Evolutionary conservation across 805 yeast genomes (phyloP), one percentile per base, ranked within the genome.

Genomic region (Jamesozyma gamospora): DNA sequence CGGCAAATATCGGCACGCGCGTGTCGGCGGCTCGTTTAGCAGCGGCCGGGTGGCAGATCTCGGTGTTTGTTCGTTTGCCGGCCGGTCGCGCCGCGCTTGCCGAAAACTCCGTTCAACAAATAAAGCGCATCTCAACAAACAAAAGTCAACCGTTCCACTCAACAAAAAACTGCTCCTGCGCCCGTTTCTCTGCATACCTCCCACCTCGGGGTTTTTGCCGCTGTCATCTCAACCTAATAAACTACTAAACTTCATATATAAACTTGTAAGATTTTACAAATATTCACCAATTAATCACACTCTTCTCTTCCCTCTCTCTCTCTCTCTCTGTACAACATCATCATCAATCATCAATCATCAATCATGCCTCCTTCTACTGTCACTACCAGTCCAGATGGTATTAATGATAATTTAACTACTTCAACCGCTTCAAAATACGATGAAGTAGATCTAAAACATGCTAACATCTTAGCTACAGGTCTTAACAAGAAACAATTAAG

Each of bases 391-490:
- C 27, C 32, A n/a, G 34, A 28, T 28, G 33, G 17, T n/a, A 25
- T n/a, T 26, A 29, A 16, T 34, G 14, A 11, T n/a, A 16, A n/a
- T 7, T 15, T 7, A 8, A 2, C 10, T 11, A 19, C 28, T 28
- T 4, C n/a, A 10, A 13, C 14, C 2, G 16, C 4, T n/a, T 19
- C 32, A 10, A 30, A 30, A 27, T 40, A 27, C 18, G 36, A 47
- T 29, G 54, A 53, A 36, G 74, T 78, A 37, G 87, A 83, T 57
- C 69, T 83, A 48, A 72, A 77, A 34, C 66, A 74, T 40, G 85
- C 87, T 44, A 82, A 81, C 60, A 77, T 84, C 35, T 71, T 83
- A 45, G 94, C 94, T 14, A 82, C 92, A 10, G 94, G 94, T 48
- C 74, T 84, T 40, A 76, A 82, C 67, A 80, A 77, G 57, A 71